Percentiles rank a stretch among this genome's conserved stretches.
Evolutionary conservation across 306 rosid genomes (phyloP).

Genomic region (Fagus sylvatica): DNA sequence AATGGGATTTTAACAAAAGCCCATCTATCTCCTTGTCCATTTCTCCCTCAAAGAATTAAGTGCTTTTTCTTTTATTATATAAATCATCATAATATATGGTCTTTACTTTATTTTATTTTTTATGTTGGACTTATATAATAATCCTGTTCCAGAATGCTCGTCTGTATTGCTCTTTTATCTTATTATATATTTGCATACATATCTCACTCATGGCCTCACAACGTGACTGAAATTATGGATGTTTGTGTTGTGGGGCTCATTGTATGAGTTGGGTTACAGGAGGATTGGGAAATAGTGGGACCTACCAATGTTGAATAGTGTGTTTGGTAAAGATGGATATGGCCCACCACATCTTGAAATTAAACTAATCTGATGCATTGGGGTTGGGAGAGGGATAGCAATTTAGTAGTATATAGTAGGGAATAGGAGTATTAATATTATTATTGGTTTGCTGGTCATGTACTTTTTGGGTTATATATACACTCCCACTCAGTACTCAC

Average conservation of each 20-base stretch:
- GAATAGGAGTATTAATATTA: too few relatives aligned
- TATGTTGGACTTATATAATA: not conserved
- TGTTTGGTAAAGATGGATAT: conserved; percentile 12
- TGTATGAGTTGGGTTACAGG: conserved; percentile 21
- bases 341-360: conserved; percentile 8
- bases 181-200: not conserved
- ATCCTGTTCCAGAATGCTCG: not conserved
- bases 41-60: not conserved
- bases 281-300: conserved; percentile 8
- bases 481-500: conserved; percentile 7
- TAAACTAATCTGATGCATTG: not conserved
- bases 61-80: not conserved
- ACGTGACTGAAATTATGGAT: conserved; percentile 44
- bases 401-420: too few relatives aligned
- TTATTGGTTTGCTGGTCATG: not conserved
- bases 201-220: not conserved
- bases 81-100: not conserved
- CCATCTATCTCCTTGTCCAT: conserved; percentile 27
- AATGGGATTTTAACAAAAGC: conserved; percentile 7
- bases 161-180: conserved; percentile 19
- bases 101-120: not conserved
- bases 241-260: conserved; percentile 44
- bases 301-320: conserved; percentile 22
- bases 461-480: not conserved
- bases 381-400: too few relatives aligned